Percentiles rank a stretch among this genome's conserved stretches.
Evolutionary conservation across 2,329 filamentous ascomycete species (phyloP).

Genomic region (Stachybotrys echinatus): DNA sequence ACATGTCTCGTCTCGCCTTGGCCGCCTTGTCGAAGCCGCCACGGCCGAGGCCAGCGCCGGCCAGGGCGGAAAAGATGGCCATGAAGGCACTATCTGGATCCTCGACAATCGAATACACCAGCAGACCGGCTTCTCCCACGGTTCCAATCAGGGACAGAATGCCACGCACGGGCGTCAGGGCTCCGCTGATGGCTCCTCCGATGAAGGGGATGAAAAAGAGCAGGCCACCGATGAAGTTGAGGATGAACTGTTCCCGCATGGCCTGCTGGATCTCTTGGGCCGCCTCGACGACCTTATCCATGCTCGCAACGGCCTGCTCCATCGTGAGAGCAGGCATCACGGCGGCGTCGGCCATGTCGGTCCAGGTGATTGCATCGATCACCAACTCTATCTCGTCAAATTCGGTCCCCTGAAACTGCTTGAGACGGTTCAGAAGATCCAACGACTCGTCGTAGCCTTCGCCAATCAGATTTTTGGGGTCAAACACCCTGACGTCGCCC

Average conservation of each 20-base stretch:
- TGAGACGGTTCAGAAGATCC: conserved; percentile 1
- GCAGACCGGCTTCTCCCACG: conserved; percentile 15
- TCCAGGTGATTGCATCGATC: background rate
- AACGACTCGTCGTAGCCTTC: background rate
- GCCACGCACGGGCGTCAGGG: conserved; percentile 8
- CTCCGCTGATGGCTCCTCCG: conserved; percentile 32
- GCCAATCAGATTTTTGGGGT: background rate
- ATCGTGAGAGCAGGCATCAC: conserved; percentile 1
- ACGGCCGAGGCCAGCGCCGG: conserved; percentile 9
- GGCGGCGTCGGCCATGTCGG: conserved; percentile 3
- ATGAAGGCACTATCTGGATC: conserved; percentile 19
- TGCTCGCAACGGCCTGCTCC: conserved; percentile 15
- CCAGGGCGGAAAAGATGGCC: conserved; percentile 14
- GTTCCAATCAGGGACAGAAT: conserved; percentile 10
- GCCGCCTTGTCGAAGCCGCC: conserved; percentile 7
- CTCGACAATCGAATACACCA: conserved; percentile 15
- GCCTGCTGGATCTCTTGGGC: conserved; percentile 13
- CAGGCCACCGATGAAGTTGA: conserved; percentile 33
- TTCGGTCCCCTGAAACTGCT: background rate
- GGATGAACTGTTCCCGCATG: conserved; percentile 15
- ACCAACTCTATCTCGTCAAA: background rate
- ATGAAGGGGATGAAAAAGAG: conserved; percentile 46
- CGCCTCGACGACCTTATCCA: conserved; percentile 18
- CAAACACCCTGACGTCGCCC: background rate
- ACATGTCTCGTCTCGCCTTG: conserved; percentile 9